Percentiles rank a stretch among this genome's conserved stretches.
These are phyloP conservation scores for Erythrobasidium hasegawianum DNA, from an alignment of 1,284 basidiomycete genomes.

Conservation along the genomic window DNA sequence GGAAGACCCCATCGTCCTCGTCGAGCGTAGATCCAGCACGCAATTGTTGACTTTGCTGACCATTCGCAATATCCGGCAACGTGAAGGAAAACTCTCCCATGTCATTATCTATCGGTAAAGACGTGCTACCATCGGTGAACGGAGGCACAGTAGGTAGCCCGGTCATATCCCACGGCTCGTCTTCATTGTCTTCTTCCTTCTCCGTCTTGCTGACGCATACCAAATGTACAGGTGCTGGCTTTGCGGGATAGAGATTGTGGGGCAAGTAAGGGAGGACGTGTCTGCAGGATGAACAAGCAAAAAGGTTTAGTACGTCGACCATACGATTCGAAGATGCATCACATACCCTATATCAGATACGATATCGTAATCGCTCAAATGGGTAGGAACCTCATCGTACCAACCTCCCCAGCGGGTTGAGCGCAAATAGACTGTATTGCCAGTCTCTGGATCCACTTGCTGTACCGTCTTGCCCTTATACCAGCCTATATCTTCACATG, in stretches of 20 bases:
- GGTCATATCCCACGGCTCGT: slow-evolving; percentile 46
- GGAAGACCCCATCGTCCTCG: slow-evolving; percentile 57
- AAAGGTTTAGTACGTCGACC: no score
- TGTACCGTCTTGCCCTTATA: slow-evolving; percentile 59
- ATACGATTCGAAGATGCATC: not conserved
- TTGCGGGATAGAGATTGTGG: slow-evolving; percentile 18
- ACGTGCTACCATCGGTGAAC: slow-evolving; percentile 11
- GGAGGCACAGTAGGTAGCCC: slow-evolving; percentile 2
- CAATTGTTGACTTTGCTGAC: not conserved
- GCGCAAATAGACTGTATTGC: not conserved
- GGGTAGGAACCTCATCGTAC: slow-evolving; percentile 30
- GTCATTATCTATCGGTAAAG: slow-evolving; percentile 1
- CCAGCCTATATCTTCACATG: slow-evolving; percentile 69
- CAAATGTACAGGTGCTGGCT: slow-evolving; percentile 18
- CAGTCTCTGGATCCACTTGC: not conserved
- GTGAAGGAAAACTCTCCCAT: not conserved
- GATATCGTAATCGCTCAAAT: slow-evolving; percentile 53
- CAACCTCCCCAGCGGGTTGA: slow-evolving; percentile 39
- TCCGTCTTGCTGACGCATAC: not conserved
- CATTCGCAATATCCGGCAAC: not conserved
- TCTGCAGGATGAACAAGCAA: no score
- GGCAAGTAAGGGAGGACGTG: slow-evolving; percentile 35
- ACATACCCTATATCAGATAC: slow-evolving; percentile 50
- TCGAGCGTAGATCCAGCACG: slow-evolving; percentile 43
- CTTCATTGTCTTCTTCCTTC: slow-evolving; percentile 32